Conservation (phyloP, 257 asterid genomes). For the Mitragyna speciosa region DNA sequence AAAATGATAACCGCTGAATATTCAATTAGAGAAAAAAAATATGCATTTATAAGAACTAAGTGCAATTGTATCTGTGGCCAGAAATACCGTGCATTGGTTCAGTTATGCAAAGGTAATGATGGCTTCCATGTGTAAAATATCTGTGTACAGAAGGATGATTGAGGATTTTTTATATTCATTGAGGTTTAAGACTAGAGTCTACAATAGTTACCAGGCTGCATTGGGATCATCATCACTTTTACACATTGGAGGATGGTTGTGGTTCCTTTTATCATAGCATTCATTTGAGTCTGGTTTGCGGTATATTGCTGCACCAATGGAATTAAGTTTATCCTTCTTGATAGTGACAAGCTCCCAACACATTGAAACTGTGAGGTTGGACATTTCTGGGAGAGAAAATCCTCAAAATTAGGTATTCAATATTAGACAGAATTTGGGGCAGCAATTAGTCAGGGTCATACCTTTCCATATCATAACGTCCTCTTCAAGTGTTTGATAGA, state of each 20-base stretch:
- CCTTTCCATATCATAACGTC: slow-evolving; percentile 81
- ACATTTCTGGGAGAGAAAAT: slow-evolving; percentile 54
- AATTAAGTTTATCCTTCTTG: slow-evolving; percentile 63
- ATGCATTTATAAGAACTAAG: background rate
- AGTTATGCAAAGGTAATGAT: background rate
- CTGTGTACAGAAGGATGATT: background rate
- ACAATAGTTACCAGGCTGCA: slow-evolving; percentile 67
- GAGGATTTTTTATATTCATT: background rate
- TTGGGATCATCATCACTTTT: slow-evolving; percentile 72
- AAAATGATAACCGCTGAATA: background rate
- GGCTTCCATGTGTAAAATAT: background rate
- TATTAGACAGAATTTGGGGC: background rate
- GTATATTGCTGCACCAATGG: slow-evolving; percentile 71
- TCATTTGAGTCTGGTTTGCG: slow-evolving; percentile 78
- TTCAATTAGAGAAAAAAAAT: background rate
- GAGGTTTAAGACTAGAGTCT: background rate
- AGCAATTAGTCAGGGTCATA: slow-evolving; percentile 15
- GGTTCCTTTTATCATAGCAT: slow-evolving; percentile 67
- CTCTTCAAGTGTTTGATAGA: slow-evolving; percentile 78
- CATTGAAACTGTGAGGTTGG: slow-evolving; percentile 71
- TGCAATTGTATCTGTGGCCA: background rate
- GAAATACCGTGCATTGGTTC: background rate
- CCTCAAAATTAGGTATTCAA: background rate
- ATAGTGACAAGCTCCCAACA: slow-evolving; percentile 86
- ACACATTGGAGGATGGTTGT: slow-evolving; percentile 63